Base-by-base conservation (phyloP, 805 yeast genomes). In the Komagataella mondaviorum region DNA sequence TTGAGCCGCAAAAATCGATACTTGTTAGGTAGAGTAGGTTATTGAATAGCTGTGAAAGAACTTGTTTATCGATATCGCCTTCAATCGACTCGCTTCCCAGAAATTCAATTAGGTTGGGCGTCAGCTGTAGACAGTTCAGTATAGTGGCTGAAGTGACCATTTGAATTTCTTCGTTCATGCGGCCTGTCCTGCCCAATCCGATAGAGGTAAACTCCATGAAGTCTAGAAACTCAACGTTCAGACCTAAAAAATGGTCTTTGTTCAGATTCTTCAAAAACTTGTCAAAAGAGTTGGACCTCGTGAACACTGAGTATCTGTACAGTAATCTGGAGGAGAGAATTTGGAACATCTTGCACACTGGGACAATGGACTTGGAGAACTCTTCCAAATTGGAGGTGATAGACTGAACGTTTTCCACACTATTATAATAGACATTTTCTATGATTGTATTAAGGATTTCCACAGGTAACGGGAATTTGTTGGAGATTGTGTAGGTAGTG, bases 141-240 rank as follows among this genome's bases (percentile, higher is more conserved):
- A 89, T 80, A 2, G 96, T 89, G 23, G 70, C 68, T 45, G 83
- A 72, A 0, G 96, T 89, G 45, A 89, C 88, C 86, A 87, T 86
- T 65, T 89, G 95, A 58, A 89, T 89, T 65, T 86, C 95, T 64
- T 79, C 83, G 67, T 86, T 90, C 96, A 89, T 89, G 57, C 83
- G 76, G 8, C 86, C 88, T 0, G 96, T 85, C 56, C 96, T 72
- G 2, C 96, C 96, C 48, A 89, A 72, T 0, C 96, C 96, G 49
- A 90, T 81, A 0, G 91, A 83, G 1, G 96, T 88, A 65, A 89
- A 84, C 57, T 86, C 91, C 60, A 86, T 85, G 59, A 89, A 90
- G 68, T 89, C 96, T 58, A 90, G 76, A 50, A 83, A 80, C 57
- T 81, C 80, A 18, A 87, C 91, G 55, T 76, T 77, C 54, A 72